phyloP scores from a whole-genome alignment of 2,329 filamentous ascomycete species.

The Colletotrichum simmondsii region DNA sequence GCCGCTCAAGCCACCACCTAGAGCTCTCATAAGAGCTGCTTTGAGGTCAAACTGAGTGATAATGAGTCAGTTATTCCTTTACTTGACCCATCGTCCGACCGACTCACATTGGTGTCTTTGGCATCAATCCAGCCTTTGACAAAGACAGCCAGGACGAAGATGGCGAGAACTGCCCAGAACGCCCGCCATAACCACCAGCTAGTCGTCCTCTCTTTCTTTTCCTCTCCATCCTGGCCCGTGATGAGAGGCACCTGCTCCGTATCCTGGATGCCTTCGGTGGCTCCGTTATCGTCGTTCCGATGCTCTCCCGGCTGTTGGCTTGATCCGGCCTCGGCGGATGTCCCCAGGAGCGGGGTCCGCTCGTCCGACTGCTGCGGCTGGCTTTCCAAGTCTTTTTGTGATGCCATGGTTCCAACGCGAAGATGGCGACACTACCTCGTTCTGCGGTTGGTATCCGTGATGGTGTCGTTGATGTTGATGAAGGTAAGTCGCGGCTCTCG shows the following conservation, averaged over 20 bases:
- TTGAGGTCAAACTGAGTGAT: constrained; percentile 53
- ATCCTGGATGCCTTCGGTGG: constrained; percentile 6
- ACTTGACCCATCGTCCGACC: not conserved
- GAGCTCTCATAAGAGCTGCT: constrained; percentile 54
- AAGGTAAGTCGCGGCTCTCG: constrained; percentile 7
- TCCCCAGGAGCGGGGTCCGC: constrained; percentile 39
- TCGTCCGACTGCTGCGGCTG: constrained; percentile 29
- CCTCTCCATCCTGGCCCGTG: constrained; percentile 4
- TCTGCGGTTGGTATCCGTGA: not conserved
- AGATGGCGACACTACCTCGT: not conserved
- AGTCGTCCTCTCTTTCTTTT: constrained; percentile 15
- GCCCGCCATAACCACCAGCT: constrained; percentile 48
- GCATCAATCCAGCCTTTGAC: constrained; percentile 59
- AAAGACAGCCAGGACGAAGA: constrained; percentile 48
- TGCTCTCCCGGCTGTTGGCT: not conserved
- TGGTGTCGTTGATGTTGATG: not conserved
- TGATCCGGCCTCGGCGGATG: constrained; percentile 8
- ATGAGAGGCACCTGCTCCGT: constrained; percentile 27
- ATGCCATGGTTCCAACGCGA: constrained; percentile 12
- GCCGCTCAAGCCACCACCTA: constrained; percentile 58
- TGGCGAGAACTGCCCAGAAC: constrained; percentile 47
- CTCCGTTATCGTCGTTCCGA: constrained; percentile 15
- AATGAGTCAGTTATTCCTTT: not conserved
- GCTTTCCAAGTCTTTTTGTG: constrained; percentile 15
- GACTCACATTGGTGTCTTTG: constrained; percentile 50